These are phyloP conservation scores for Holtermannia corniformis DNA, from an alignment of 768 basidiomycete genomes.

Conservation along the genomic window DNA sequence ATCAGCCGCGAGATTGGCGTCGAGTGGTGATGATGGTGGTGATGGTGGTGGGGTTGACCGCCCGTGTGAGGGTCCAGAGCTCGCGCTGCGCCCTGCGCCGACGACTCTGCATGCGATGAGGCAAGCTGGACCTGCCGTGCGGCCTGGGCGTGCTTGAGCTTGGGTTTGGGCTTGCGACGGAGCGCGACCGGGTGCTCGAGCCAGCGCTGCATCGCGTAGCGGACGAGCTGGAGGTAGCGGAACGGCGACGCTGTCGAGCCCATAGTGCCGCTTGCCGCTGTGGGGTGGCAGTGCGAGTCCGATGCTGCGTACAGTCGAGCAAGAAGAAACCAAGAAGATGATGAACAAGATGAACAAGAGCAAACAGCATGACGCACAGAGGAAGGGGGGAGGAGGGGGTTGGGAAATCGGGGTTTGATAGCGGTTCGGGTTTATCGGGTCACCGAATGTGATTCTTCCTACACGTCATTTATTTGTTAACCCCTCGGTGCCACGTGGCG, in stretches of 20 bases:
- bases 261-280: too few relatives aligned
- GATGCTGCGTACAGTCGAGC: neutral
- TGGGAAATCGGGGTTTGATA: too few relatives aligned
- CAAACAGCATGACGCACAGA: neutral
- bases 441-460: too few relatives aligned
- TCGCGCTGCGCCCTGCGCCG: neutral
- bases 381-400: too few relatives aligned
- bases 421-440: too few relatives aligned
- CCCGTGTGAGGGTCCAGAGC: too few relatives aligned
- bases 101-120: neutral
- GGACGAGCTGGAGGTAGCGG: conserved; percentile 32
- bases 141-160: neutral
- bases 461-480: too few relatives aligned
- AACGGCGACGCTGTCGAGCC: conserved; percentile 32
- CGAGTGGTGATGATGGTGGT: too few relatives aligned
- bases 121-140: neutral
- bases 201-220: conserved; percentile 32
- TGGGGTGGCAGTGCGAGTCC: neutral
- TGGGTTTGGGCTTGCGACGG: neutral
- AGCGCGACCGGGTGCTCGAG: conserved; percentile 10
- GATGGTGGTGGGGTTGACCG: too few relatives aligned
- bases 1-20: conserved; percentile 49
- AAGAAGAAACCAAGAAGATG: neutral
- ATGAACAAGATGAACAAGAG: neutral
- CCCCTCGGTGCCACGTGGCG: too few relatives aligned